Evolutionary conservation across 2,329 filamentous ascomycete genomes (phyloP).

Genomic region (Pseudogymnoascus sp.): DNA sequence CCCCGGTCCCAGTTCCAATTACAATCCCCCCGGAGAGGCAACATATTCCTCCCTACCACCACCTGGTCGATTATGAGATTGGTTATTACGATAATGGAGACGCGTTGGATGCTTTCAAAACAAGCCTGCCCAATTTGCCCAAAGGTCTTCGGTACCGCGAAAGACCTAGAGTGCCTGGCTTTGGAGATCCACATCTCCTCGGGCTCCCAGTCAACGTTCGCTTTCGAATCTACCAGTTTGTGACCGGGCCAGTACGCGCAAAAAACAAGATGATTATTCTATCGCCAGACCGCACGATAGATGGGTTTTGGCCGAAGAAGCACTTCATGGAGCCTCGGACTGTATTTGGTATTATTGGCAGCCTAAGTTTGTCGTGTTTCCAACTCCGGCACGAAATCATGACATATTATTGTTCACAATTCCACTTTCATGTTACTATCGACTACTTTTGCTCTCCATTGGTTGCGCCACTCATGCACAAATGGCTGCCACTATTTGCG

Average conservation of each 20-base stretch:
- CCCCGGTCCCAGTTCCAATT: neutral
- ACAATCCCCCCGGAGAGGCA: neutral
- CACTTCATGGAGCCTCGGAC: neutral
- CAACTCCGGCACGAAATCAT: slow-evolving; percentile 24
- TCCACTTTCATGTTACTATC: slow-evolving; percentile 27
- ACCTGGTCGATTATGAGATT: neutral
- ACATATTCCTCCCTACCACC: neutral
- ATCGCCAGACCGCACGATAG: neutral
- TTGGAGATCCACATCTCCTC: neutral
- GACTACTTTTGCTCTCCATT: slow-evolving; percentile 20
- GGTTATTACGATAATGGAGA: neutral
- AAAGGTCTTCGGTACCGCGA: neutral
- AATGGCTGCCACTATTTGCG: slow-evolving; percentile 22
- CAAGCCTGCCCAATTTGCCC: neutral
- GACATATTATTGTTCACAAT: slow-evolving; percentile 28
- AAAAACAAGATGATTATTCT: neutral
- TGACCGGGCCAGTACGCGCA: neutral
- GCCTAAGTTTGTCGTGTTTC: neutral
- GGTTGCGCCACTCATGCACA: slow-evolving; percentile 23
- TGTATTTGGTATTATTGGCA: neutral
- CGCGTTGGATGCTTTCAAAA: neutral
- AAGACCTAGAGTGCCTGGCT: neutral
- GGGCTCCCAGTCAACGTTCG: neutral
- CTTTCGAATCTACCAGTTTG: neutral
- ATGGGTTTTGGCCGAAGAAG: neutral